Percentiles rank a stretch among this genome's conserved stretches.
phyloP scores from a whole-genome alignment of 768 basidiomycete genomes.

The Mycena amicta region DNA sequence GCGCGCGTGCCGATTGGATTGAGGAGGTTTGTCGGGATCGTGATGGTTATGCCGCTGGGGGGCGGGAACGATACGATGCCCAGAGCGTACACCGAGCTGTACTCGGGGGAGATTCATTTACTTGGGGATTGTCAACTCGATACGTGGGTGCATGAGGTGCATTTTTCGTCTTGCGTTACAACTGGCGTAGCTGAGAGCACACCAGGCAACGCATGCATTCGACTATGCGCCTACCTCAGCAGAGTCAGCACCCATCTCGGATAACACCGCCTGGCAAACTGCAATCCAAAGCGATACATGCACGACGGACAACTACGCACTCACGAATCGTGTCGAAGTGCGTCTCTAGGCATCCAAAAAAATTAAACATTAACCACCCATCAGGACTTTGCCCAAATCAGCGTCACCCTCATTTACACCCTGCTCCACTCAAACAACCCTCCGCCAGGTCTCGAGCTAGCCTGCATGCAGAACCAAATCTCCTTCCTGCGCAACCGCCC shows the following conservation, averaged over 20 bases:
- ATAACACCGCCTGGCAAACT: not conserved
- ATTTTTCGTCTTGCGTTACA: not conserved
- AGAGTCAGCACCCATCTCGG: not conserved
- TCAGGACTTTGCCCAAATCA: constrained; percentile 13
- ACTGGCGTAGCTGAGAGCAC: not conserved
- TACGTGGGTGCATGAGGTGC: constrained; percentile 14
- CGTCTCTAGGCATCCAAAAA: not conserved
- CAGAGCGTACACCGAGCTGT: constrained; percentile 6
- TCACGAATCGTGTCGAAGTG: constrained; percentile 8
- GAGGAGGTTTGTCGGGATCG: constrained; percentile 6
- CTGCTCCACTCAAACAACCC: constrained; percentile 3
- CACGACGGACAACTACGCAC: constrained; percentile 1
- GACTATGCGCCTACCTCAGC: not conserved
- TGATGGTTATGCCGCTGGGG: not conserved
- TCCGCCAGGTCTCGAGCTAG: not conserved
- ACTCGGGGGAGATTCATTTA: constrained; percentile 6
- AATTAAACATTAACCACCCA: not conserved
- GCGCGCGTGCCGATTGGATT: constrained; percentile 12
- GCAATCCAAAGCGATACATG: constrained; percentile 4
- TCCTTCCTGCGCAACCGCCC: constrained; percentile 2
- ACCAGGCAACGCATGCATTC: not conserved
- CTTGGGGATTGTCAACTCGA: constrained; percentile 6
- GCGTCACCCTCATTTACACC: constrained; percentile 5
- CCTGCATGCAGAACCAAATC: constrained; percentile 14
- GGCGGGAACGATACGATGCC: not conserved